Percentiles rank a stretch among this genome's conserved stretches.
Conservation (phyloP, 2,329 filamentous ascomycete genomes). For the Fusarium sambucinum region DNA sequence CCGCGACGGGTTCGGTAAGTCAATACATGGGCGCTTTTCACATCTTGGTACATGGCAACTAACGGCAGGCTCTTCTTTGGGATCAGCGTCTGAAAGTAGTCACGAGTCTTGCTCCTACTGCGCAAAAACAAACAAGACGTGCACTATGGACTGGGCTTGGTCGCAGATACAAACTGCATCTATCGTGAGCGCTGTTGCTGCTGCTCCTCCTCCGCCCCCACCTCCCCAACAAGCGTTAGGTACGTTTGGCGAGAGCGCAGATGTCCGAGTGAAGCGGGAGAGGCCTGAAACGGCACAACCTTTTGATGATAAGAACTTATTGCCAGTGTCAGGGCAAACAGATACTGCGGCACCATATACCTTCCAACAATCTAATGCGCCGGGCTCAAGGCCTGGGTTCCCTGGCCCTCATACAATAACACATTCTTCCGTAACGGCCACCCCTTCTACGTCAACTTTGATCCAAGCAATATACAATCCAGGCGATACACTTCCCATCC, state of each 20-base stretch:
- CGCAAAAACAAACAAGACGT: constrained; percentile 49
- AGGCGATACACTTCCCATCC: background rate
- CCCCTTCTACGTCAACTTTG: background rate
- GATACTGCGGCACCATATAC: background rate
- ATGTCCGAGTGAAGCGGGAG: constrained; percentile 18
- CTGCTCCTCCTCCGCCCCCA: constrained; percentile 5
- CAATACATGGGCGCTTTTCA: background rate
- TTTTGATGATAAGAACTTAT: background rate
- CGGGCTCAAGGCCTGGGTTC: background rate
- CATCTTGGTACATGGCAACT: background rate
- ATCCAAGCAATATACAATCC: background rate
- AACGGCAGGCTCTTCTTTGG: background rate
- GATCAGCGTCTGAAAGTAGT: constrained; percentile 8
- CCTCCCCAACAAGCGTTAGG: background rate
- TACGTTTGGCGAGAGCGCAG: background rate
- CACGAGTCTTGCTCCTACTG: constrained; percentile 49
- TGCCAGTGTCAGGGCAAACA: background rate
- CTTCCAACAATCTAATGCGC: background rate
- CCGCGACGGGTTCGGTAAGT: constrained; percentile 34
- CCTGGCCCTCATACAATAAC: background rate
- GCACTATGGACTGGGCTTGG: constrained; percentile 47
- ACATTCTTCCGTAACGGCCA: background rate
- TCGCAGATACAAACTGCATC: constrained; percentile 32
- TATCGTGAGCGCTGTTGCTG: constrained; percentile 15
- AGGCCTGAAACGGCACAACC: background rate